These are phyloP conservation scores for Penicillium sp. DNA, from an alignment of 2,329 filamentous ascomycete species.

Conservation along the genomic window DNA sequence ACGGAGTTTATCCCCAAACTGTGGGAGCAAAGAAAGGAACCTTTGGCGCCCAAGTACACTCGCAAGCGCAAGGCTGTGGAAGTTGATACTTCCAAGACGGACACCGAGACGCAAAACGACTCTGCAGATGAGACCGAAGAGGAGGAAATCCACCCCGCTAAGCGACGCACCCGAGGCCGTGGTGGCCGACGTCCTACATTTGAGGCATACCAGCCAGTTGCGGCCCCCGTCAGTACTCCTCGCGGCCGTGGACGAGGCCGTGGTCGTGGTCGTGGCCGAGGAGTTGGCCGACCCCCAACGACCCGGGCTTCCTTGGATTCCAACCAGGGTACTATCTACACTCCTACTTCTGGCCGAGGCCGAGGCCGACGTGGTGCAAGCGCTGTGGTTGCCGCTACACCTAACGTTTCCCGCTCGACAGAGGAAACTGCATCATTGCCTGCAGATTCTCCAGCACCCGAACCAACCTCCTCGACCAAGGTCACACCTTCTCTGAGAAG, in stretches of 20 bases:
- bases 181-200: constrained; percentile 23
- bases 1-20: constrained; percentile 38
- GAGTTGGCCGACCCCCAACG: constrained; percentile 20
- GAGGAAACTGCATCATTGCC: constrained; percentile 9
- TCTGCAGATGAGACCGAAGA: constrained; percentile 30
- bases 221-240: constrained; percentile 13
- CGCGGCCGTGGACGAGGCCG: constrained; percentile 23
- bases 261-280: constrained; percentile 32
- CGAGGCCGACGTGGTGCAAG: constrained; percentile 24
- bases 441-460: constrained; percentile 15
- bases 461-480: constrained; percentile 11
- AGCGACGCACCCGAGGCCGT: constrained; percentile 35
- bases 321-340: constrained; percentile 12
- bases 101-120: constrained; percentile 29
- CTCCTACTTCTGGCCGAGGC: constrained; percentile 21
- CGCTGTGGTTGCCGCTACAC: constrained; percentile 8
- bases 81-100: constrained; percentile 29
- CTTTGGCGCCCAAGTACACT: constrained; percentile 29
- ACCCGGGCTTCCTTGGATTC: constrained; percentile 24
- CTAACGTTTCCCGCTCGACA: constrained; percentile 15
- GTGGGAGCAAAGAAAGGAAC: constrained; percentile 32
- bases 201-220: constrained; percentile 23
- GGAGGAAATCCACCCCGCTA: constrained; percentile 25
- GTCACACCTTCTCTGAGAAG: constrained; percentile 14
- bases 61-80: constrained; percentile 41